Base-by-base conservation (phyloP, 83 land plant species). In the Picea engelmannii region DNA sequence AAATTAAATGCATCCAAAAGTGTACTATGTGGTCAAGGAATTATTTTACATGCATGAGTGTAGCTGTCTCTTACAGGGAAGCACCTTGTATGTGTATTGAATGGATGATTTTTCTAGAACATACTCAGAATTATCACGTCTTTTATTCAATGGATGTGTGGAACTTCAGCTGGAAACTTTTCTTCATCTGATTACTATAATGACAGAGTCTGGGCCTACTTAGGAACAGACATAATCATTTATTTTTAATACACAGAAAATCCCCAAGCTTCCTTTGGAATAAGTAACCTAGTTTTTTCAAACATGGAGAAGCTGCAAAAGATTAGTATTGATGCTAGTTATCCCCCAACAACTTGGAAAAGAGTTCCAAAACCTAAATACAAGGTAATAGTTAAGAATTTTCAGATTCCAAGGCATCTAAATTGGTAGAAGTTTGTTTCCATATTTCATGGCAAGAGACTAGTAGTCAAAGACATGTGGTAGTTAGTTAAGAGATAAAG, bases 181-280 rank as follows among this genome's bases (percentile, higher is more conserved):
- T 66, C 89, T 96, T 73, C 95, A 94, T 78, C 89, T 96, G 85
- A 78, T 96, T 71, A 93, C 95, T 67, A 86, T 92, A 40, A 94
- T 94, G 95, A 92, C 88, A 44, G 86, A 91, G 78, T 89, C 91
- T 17, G 95, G 96, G 52, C 87, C 93, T 60, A 81, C 83, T 68
- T 90, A 82, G 81, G 88, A 85, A 66, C 90, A 88, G 63, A 82
- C 81, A 23, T 95, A 96, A 77, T 83, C 85, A 65, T 92, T 90
- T 79, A 86, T 93, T 27, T 59, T 88, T 63, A 90, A 91, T 59
- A 80, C 86, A 74, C 98, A 96, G 79, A 90, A 87, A 74, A 78
- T 96, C 35, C 86, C 82, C 4, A 82, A 86, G 21, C 86, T 92
- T 80, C 92, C 96, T 18, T 82, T 63, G 67, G 87, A 83, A 21